Base-by-base conservation (phyloP, 163 green algal species). In the Scenedesmus sp. region DNA sequence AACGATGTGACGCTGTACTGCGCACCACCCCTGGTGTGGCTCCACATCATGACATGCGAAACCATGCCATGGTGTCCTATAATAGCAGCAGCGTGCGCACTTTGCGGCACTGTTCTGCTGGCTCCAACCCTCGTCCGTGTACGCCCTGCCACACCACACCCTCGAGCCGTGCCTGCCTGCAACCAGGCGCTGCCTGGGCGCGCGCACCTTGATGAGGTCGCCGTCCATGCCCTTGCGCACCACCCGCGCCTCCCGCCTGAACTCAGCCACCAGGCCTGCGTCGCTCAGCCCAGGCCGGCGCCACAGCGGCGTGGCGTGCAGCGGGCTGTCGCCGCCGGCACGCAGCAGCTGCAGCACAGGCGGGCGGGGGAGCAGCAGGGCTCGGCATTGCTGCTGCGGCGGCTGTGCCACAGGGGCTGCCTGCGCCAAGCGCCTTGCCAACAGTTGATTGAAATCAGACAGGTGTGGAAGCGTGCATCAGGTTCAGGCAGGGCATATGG, bases 151-250 rank as follows among this genome's bases (percentile, higher is more conserved):
- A 26, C 16, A 68, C 53, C 15, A 68, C 15, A 6, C 15, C 49
- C 18, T 68, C 16, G 18, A 26, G 15, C 0, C 15, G 26, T 72
- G 70, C 33, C 70, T 80, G n/a, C 33, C 30, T 12, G 70, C 51
- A 78, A 78, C 65, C 15, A n/a, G 30, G 61, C 13, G n/a, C 61
- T 12, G 61, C 9, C n/a, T 80, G 70, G 46, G 16, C 15, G 4
- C 24, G 37, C 92, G 0, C 72, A 95, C 95, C 95, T 98, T 98
- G 86, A 83, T 91, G 35, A 98, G 93, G 80, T 98, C 96, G 0
- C 96, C 96, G 26, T 97, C 92, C 86, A 98, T 92, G 16, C 92
- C 96, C n/a, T 91, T 91, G 2, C 94, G 92, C 40, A 98, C 94
- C 26, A 94, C 89, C 24, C 83, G 79, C 81, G 94, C 95, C 95